Conservation (phyloP, 2,329 filamentous ascomycete species). For the Kalmusia sp. region DNA sequence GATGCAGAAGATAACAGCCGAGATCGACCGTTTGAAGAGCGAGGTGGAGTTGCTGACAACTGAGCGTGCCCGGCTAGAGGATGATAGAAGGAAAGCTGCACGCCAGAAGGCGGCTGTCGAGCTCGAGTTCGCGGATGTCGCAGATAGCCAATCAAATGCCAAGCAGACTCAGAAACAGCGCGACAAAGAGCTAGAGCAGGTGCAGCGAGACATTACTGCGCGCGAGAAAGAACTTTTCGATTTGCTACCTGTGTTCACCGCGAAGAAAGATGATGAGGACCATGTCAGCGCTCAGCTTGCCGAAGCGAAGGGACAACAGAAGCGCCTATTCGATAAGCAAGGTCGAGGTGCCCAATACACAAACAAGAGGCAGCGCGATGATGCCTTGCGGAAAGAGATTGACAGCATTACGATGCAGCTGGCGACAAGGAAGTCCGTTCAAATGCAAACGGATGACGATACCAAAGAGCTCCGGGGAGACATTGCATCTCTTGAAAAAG, state of each 20-base stretch:
- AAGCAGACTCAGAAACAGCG: constrained; percentile 76
- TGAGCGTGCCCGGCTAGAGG: constrained; percentile 86
- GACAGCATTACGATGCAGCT: constrained; percentile 78
- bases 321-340: constrained; percentile 90
- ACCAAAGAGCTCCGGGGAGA: constrained; percentile 73
- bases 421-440: constrained; percentile 81
- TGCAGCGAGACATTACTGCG: constrained; percentile 75
- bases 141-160: constrained; percentile 80
- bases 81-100: constrained; percentile 83
- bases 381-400: constrained; percentile 81
- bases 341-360: constrained; percentile 85
- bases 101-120: constrained; percentile 85
- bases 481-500: constrained; percentile 74
- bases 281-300: constrained; percentile 75
- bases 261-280: constrained; percentile 75
- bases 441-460: constrained; percentile 84
- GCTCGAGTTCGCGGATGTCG: constrained; percentile 79
- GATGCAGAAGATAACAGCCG: constrained; percentile 76
- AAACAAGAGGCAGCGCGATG: constrained; percentile 87
- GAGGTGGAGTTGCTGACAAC: constrained; percentile 84
- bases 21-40: constrained; percentile 81
- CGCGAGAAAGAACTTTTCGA: constrained; percentile 79
- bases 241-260: constrained; percentile 78
- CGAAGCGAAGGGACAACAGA: constrained; percentile 74
- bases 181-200: constrained; percentile 72